Evolutionary conservation across 441 rosid species (phyloP).

Genomic region (Gossypium gossypioides): DNA sequence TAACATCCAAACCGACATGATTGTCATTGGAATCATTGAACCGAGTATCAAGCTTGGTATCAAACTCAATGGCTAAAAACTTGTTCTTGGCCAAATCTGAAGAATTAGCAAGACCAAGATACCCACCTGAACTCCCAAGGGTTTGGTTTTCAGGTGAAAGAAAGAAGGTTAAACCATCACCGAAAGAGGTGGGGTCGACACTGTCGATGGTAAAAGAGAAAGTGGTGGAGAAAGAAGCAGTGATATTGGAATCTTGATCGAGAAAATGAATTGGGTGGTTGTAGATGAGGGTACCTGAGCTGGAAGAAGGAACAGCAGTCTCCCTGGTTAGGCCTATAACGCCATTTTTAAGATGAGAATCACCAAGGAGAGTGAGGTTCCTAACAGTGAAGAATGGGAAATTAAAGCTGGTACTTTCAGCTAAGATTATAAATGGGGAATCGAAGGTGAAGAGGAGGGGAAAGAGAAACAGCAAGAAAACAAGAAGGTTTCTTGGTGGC

Average conservation of each 20-base stretch:
- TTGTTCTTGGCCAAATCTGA: slow-evolving; percentile 55
- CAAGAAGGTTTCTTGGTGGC: slow-evolving; percentile 43
- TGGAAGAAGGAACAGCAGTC: slow-evolving; percentile 67
- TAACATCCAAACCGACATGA: slow-evolving; percentile 69
- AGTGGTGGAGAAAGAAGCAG: slow-evolving; percentile 68
- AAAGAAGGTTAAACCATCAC: slow-evolving; percentile 79
- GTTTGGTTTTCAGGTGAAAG: slow-evolving; percentile 61
- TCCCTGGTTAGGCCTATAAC: slow-evolving; percentile 71
- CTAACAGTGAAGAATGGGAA: slow-evolving; percentile 57
- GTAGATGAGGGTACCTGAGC: slow-evolving; percentile 69
- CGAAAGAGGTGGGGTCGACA: slow-evolving; percentile 51
- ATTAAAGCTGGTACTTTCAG: slow-evolving; percentile 31
- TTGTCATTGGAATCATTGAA: slow-evolving; percentile 61
- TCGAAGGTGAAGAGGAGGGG: slow-evolving; percentile 17
- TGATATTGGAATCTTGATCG: slow-evolving; percentile 56
- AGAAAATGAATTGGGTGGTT: slow-evolving; percentile 48
- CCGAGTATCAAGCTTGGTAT: slow-evolving; percentile 51
- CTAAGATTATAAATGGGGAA: slow-evolving; percentile 6
- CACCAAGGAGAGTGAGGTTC: slow-evolving; percentile 84
- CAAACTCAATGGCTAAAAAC: slow-evolving; percentile 79
- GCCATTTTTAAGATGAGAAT: slow-evolving; percentile 73
- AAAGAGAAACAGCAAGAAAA: slow-evolving; percentile 24
- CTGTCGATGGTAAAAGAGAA: slow-evolving; percentile 63
- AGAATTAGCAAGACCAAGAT: slow-evolving; percentile 69
- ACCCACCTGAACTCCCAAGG: slow-evolving; percentile 70